Evolutionary conservation across 352 stramenopile genomes (phyloP).

Genomic region (Sclerospora graminicola): DNA sequence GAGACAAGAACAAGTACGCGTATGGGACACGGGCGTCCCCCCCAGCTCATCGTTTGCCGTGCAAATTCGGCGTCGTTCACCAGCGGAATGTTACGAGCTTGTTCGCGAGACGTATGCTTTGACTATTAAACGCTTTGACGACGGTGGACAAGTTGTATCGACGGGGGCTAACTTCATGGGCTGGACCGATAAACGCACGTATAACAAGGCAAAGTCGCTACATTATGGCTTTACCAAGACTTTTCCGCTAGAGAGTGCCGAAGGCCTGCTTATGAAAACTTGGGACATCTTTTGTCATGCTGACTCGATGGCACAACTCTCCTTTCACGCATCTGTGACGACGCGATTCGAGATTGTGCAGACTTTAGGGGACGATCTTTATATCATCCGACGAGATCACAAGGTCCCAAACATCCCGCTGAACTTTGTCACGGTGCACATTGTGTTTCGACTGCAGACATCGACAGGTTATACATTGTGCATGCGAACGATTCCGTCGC

Average conservation of each 20-base stretch:
- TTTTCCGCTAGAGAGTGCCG: conserved; percentile 25
- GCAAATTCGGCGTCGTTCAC: conserved; percentile 9
- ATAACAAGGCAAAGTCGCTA: conserved; percentile 6
- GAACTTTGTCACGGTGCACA: conserved; percentile 46
- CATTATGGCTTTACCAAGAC: conserved; percentile 38
- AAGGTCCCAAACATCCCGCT: conserved; percentile 28
- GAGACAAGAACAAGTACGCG: not conserved
- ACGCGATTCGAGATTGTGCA: conserved; percentile 38
- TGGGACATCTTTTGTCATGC: conserved; percentile 38
- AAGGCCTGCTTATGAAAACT: conserved; percentile 26
- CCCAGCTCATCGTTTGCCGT: conserved; percentile 27
- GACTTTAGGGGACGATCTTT: conserved; percentile 38
- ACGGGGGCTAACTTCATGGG: conserved; percentile 41
- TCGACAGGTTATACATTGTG: conserved; percentile 42
- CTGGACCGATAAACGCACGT: conserved; percentile 36
- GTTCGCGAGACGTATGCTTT: conserved; percentile 50
- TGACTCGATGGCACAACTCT: conserved; percentile 29
- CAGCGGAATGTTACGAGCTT: conserved; percentile 33
- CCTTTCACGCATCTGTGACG: conserved; percentile 31
- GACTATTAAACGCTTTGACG: conserved; percentile 33
- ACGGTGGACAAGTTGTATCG: conserved; percentile 20
- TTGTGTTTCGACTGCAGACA: conserved; percentile 53
- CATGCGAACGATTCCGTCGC: conserved; percentile 45
- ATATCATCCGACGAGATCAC: conserved; percentile 48
- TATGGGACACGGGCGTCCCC: conserved; percentile 3